Conservation (phyloP, 306 rosid genomes). For the Erythrophleum fordii region DNA sequence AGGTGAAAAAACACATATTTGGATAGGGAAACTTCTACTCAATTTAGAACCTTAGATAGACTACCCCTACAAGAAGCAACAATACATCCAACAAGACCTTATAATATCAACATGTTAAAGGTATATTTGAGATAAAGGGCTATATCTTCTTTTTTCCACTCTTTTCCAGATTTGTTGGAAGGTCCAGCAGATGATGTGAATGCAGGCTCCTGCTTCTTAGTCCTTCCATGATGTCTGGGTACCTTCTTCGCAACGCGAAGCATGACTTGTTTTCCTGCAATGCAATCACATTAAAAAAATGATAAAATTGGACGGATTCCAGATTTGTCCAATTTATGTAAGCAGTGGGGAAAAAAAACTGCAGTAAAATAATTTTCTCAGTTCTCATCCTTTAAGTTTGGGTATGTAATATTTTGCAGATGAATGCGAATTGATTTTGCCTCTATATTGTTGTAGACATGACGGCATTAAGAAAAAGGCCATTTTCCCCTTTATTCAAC, state of each 20-base stretch:
- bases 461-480: too few relatives aligned
- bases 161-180: slow-evolving; percentile 72
- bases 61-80: neutral
- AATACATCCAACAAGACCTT: neutral
- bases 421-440: too few relatives aligned
- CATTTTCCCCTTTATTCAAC: too few relatives aligned
- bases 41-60: too few relatives aligned
- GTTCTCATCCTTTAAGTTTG: too few relatives aligned
- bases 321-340: neutral
- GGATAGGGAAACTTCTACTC: neutral
- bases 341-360: neutral
- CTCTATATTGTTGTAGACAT: too few relatives aligned
- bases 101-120: slow-evolving; percentile 24
- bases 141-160: slow-evolving; percentile 79
- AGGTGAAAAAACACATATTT: neutral
- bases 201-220: slow-evolving; percentile 73
- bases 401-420: too few relatives aligned
- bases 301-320: too few relatives aligned
- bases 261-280: slow-evolving; percentile 80
- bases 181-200: slow-evolving; percentile 61
- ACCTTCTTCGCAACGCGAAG: slow-evolving; percentile 72
- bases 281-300: neutral
- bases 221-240: slow-evolving; percentile 85
- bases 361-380: too few relatives aligned
- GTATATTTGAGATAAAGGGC: slow-evolving; percentile 41